Evolutionary conservation across 2,329 filamentous ascomycete genomes (phyloP), one percentile per base, ranked within the genome.

Genomic region (Aspergillus alliaceus): DNA sequence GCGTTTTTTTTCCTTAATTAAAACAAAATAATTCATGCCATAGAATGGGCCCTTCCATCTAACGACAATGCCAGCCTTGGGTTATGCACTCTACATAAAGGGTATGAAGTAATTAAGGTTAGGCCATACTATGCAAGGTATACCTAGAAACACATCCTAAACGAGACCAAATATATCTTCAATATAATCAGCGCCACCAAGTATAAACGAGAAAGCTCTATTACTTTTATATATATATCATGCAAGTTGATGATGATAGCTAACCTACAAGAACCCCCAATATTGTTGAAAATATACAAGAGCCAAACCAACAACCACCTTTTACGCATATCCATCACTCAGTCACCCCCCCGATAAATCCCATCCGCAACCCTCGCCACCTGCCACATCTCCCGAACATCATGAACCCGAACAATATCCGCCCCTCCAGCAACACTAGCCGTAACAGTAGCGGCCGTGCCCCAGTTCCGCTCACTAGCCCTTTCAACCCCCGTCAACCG

Each of bases 401-500:
- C 93, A 76, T 99, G 95, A 40, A 99, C 92, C 51, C 95, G 83
- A 46, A 98, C 88, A 57, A 99, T 86, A 78, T 98, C 93, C 24
- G 93, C 93, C 2, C 95, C 95, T 6, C 91, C 91, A 59, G 89
- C 86, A 29, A 99, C 83, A 46, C 92, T 91, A 6, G 92, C 91
- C 3, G 90, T 88, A 8, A 98, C 90, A 0, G 92, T 90, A 11
- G 90, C 91, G 11, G 92, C 93, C 2, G 95, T 98, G 11, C 95
- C 95, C 86, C 88, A 95, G 8, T 83, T 81, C 60, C 93, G 83
- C 65, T 92, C 84, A 59, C 80, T 82, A 0, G 92, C 85, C 64
- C 86, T 84, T 59, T 84, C 75, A 1, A 92, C 90, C 0, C 89
- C 90, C 0, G 93, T 96, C 31, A 96, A 82, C 64, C 82, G 82